Percentiles rank a stretch among this genome's conserved stretches.
phyloP scores from a whole-genome alignment of 345 rosid species.

The Eucalyptus curtisii region DNA sequence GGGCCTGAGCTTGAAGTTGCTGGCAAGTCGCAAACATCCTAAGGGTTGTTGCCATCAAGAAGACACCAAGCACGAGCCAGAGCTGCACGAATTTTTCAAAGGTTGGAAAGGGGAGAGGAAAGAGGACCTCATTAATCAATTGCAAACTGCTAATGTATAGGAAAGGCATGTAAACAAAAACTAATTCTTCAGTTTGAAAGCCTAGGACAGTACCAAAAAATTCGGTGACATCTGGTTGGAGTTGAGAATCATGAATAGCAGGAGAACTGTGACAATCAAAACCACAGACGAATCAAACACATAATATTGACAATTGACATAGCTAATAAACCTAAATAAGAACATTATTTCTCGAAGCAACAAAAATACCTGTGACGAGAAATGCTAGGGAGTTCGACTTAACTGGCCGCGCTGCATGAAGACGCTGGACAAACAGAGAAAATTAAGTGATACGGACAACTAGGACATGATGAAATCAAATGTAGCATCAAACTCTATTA shows the following conservation, averaged over 20 bases:
- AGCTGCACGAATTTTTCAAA: constrained; percentile 37
- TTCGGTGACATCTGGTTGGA: constrained; percentile 93
- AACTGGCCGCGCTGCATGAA: constrained; percentile 75
- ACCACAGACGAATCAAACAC: not conserved
- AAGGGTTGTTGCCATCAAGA: constrained; percentile 77
- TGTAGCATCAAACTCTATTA: not conserved
- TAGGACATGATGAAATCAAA: not conserved
- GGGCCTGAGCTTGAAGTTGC: constrained; percentile 95
- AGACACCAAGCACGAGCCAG: constrained; percentile 89
- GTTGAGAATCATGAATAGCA: constrained; percentile 88
- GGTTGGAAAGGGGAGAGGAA: not conserved
- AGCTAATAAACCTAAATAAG: not conserved
- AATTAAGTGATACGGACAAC: not conserved
- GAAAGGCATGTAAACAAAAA: not conserved
- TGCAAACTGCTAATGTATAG: not conserved
- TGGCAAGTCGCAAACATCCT: constrained; percentile 97
- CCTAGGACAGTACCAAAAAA: constrained; percentile 53
- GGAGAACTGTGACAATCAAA: constrained; percentile 49
- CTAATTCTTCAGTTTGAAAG: not conserved
- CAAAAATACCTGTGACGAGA: constrained; percentile 66
- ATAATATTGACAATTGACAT: no score
- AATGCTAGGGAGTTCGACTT: constrained; percentile 82
- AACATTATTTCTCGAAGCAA: not conserved
- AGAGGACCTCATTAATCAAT: not conserved
- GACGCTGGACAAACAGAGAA: constrained; percentile 32